A percentile compares a stretch with the other conserved stretches of the same genome.
phyloP scores from a whole-genome alignment of 345 rosid species.

The Citrus sp. region DNA sequence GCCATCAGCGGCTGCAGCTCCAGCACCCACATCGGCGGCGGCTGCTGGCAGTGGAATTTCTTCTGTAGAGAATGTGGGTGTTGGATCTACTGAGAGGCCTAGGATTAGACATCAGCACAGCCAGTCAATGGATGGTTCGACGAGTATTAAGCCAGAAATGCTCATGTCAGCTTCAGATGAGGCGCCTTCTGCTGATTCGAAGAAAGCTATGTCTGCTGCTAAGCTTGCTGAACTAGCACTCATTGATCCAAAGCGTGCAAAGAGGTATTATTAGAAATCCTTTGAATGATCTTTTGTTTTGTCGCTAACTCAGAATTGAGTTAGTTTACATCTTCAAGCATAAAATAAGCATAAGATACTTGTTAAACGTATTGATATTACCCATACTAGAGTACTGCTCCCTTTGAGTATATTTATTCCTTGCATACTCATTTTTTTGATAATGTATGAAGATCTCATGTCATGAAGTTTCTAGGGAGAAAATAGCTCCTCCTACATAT shows the following conservation, averaged over 20 bases:
- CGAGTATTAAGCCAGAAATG: constrained; percentile 75
- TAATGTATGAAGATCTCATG: background rate
- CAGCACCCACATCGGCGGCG: constrained; percentile 15
- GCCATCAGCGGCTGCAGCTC: constrained; percentile 24
- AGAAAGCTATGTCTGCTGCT: constrained; percentile 85
- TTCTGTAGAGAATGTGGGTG: constrained; percentile 26
- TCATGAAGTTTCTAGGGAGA: background rate
- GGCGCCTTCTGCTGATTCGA: constrained; percentile 46
- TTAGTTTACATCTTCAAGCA: background rate
- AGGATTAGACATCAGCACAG: constrained; percentile 92
- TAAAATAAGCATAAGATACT: background rate
- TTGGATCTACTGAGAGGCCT: constrained; percentile 59
- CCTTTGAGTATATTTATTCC: background rate
- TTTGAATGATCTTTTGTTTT: background rate
- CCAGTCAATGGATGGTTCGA: constrained; percentile 89
- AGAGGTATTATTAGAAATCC: constrained; percentile 51
- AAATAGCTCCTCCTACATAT: background rate
- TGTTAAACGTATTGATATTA: background rate
- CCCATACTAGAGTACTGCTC: background rate
- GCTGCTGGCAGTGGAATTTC: constrained; percentile 13
- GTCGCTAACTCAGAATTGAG: background rate
- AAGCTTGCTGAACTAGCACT: constrained; percentile 99
- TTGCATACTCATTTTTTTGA: background rate
- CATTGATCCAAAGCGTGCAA: constrained; percentile 93
- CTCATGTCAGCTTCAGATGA: constrained; percentile 70